Percentiles rank a stretch among this genome's conserved stretches.
Conservation (phyloP, 768 basidiomycete genomes). For the Phylloporus sp. region DNA sequence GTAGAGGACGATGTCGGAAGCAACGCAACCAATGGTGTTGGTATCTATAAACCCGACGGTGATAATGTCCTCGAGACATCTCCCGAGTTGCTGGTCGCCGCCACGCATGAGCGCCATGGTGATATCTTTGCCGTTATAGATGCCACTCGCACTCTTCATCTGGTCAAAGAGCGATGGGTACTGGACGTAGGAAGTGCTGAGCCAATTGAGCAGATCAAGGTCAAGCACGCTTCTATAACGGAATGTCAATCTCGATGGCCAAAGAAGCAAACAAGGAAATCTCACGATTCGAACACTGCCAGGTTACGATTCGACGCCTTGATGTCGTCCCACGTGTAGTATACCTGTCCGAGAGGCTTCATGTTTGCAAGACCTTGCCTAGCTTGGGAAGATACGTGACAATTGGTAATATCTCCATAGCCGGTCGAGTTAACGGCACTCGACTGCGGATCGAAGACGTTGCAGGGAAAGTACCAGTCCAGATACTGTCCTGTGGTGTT, state of each 20-base stretch:
- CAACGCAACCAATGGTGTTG: conserved; percentile 91
- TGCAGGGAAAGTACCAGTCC: conserved; percentile 99
- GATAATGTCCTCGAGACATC: conserved; percentile 81
- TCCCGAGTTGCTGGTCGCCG: conserved; percentile 59
- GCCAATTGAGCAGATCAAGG: conserved; percentile 78
- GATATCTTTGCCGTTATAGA: conserved; percentile 79
- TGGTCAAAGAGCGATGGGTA: conserved; percentile 82
- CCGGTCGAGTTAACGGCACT: conserved; percentile 60
- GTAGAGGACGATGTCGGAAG: conserved; percentile 90
- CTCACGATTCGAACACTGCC: conserved; percentile 92
- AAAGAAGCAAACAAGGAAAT: conserved; percentile 16
- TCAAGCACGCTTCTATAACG: conserved; percentile 75
- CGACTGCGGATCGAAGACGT: conserved; percentile 73
- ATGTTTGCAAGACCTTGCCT: conserved; percentile 48
- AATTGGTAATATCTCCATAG: conserved; percentile 61
- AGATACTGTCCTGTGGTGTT: conserved; percentile 52
- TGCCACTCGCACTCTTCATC: conserved; percentile 61
- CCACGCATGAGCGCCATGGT: conserved; percentile 80
- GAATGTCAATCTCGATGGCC: conserved; percentile 4
- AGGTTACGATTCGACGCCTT: conserved; percentile 64
- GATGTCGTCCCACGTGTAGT: conserved; percentile 90
- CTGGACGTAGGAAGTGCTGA: conserved; percentile 70
- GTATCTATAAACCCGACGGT: conserved; percentile 94
- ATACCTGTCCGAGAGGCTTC: conserved; percentile 74
- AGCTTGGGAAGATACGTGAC: conserved; percentile 61